Base-by-base conservation (phyloP, 2,329 filamentous ascomycete genomes). In the Trichophyton verrucosum region DNA sequence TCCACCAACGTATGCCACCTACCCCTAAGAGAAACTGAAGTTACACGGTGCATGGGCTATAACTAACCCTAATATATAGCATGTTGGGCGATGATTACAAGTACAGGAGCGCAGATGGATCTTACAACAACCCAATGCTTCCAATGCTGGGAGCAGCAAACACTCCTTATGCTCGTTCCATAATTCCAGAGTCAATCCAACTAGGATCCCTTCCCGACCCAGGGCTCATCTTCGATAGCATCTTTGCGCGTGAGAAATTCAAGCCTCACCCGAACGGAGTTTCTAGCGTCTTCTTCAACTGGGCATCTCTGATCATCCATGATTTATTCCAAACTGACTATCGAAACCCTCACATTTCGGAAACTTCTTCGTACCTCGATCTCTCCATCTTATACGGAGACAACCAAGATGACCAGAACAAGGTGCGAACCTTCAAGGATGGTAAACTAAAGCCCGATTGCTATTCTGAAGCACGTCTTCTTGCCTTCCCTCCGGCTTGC, bases 1-100 rank as follows among this genome's bases (percentile, higher is more conserved):
- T 0, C 86, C 88, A 0, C 75, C 86, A 65, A 78, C 86, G 49
- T 87, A 84, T 71, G 81, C 61, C 46, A 63, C 64, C 64, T 40
- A 59, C 68, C 40, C 65, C 64, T 22, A 61, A 61, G 15, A 63
- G 67, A 66, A 68, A 33, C 64, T 66, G n/a, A 38, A 8, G 5
- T 17, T 15, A 1, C 15, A 20, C 17, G 6, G 8, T 20, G 1
- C n/a, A 8, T 5, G n/a, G 40, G 15, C n/a, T 17, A 20, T 6
- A 61, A 36, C 64, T 68, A 11, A 72, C 66, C 49, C 67, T 64
- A 53, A 58, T 69, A 60, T 69, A 60, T 47, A 72, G 70, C 7
- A 69, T 69, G 30, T 61, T 71, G 22, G 70, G 71, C 4, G 68
- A 72, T 40, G 66, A 68, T 27, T 71, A 66, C 61, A 68, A 67